A percentile compares a stretch with the other conserved stretches of the same genome.
phyloP scores from a whole-genome alignment of 352 stramenopile species.

The Phytophthora boehmeriae region DNA sequence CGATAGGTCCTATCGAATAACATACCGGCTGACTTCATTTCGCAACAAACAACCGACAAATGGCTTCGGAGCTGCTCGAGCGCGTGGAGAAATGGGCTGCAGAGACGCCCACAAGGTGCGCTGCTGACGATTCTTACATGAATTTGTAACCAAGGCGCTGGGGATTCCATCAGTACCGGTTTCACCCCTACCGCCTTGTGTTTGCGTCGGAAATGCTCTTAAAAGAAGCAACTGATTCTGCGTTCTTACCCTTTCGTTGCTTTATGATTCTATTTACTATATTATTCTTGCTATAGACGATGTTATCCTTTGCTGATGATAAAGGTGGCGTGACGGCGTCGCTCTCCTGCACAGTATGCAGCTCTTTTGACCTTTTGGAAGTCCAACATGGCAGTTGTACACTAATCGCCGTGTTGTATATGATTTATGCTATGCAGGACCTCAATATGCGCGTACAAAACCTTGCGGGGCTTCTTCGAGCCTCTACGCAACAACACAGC shows the following conservation, averaged over 20 bases:
- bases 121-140: neutral
- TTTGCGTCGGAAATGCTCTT: conserved; percentile 8
- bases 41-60: conserved; percentile 15
- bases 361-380: neutral
- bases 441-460: conserved; percentile 72
- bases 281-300: conserved; percentile 43
- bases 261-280: conserved; percentile 8
- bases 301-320: conserved; percentile 84
- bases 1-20: too few relatives aligned
- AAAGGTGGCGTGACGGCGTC: conserved; percentile 55
- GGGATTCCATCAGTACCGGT: neutral
- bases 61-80: conserved; percentile 79
- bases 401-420: conserved; percentile 11
- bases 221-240: neutral
- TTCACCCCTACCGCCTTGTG: neutral
- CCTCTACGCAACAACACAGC: conserved; percentile 49
- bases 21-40: conserved; percentile 14
- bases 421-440: conserved; percentile 43
- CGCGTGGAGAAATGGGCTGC: conserved; percentile 76
- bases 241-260: neutral
- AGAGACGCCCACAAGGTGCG: conserved; percentile 66
- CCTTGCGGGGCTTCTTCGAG: conserved; percentile 65
- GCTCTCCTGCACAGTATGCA: conserved; percentile 60
- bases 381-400: neutral
- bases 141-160: conserved; percentile 5